A percentile compares a stretch with the other conserved stretches of the same genome.
Conservation (phyloP, 192 early-diverging fungal species). For the Funneliformis mosseae region DNA sequence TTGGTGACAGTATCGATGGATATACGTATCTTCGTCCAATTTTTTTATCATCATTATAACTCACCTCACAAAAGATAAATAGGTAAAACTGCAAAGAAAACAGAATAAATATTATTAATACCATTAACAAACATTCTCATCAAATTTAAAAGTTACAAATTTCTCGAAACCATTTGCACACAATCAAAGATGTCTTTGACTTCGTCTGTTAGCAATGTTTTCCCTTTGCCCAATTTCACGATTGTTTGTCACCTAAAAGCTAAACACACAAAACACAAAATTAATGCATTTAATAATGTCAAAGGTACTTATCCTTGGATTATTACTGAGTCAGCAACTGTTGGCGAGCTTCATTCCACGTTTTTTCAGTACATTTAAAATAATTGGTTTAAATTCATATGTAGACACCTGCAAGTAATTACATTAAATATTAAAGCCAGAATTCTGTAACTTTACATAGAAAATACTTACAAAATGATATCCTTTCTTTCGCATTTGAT, state of each 20-base stretch:
- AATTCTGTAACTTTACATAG: slow-evolving; percentile 16
- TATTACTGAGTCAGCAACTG: slow-evolving; percentile 6
- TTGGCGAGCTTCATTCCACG: slow-evolving; percentile 4
- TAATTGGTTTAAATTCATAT: slow-evolving; percentile 24
- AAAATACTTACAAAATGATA: slow-evolving; percentile 17
- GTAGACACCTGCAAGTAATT: slow-evolving; percentile 4
- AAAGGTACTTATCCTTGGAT: slow-evolving; percentile 13
- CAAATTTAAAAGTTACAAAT: slow-evolving; percentile 26
- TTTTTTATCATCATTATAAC: slow-evolving; percentile 28
- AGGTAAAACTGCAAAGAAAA: slow-evolving; percentile 12
- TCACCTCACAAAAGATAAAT: slow-evolving; percentile 10
- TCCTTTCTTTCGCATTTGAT: slow-evolving; percentile 22
- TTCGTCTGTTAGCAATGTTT: not conserved
- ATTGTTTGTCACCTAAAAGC: slow-evolving; percentile 32
- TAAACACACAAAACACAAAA: slow-evolving; percentile 4
- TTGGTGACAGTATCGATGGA: slow-evolving; percentile 25
- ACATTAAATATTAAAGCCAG: slow-evolving; percentile 15
- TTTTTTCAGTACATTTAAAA: not conserved
- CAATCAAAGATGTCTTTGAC: slow-evolving; percentile 21
- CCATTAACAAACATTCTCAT: slow-evolving; percentile 12
- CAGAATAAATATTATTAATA: slow-evolving; percentile 21
- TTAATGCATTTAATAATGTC: slow-evolving; percentile 22
- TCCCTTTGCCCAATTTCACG: slow-evolving; percentile 20
- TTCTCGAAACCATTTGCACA: slow-evolving; percentile 20
- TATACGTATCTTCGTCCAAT: slow-evolving; percentile 2